Base-by-base conservation (phyloP, 441 rosid genomes). In the Gossypium trilobum region DNA sequence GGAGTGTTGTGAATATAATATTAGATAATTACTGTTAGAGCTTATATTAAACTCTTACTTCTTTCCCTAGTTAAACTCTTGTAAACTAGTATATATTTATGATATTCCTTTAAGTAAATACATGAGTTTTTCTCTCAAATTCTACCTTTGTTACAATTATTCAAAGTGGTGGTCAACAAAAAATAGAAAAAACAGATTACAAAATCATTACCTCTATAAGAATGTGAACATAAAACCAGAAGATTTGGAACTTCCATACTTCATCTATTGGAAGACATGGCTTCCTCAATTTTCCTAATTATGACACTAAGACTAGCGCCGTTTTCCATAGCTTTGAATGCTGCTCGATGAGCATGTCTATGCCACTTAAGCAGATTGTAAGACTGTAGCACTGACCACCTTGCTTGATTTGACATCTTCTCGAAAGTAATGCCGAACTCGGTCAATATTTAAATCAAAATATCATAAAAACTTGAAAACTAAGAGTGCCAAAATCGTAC, bases 321-420 rank as follows among this genome's bases (percentile, higher is more conserved):
- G 70, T 72, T 86, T 88, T 93, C 96, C 70, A 93, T 86, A 71
- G 98, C 91, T 82, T 79, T 87, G 69, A 89, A 85, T 46, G 93
- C 97, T 52, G 91, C 93, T 14, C 78, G 77, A 79, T 93, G 98
- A 70, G 95, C 95, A 0, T 77, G 77, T 77, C 72, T 87, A 69
- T 93, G 91, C 97, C 97, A 93, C 78, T 88, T 93, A 75, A 93
- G 91, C 59, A 93, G 88, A 76, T 93, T 93, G 75, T 89, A 93
- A 0, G 98, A 85, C 78, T 91, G 98, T 55, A 89, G 74, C 78
- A 91, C 88, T 0, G 97, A 80, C 97, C 97, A 91, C 75, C 98
- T 86, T 20, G 98, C 98, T 84, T 87, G 97, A 85, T 93, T 93
- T 10, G 94, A 88, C 98, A 91, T 91, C 94, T 93, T 78, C 14